A percentile compares a stretch with the other conserved stretches of the same genome.
These are phyloP conservation scores for Ramichloridium luteum DNA, from an alignment of 2,329 filamentous ascomycete genomes.

Conservation along the genomic window DNA sequence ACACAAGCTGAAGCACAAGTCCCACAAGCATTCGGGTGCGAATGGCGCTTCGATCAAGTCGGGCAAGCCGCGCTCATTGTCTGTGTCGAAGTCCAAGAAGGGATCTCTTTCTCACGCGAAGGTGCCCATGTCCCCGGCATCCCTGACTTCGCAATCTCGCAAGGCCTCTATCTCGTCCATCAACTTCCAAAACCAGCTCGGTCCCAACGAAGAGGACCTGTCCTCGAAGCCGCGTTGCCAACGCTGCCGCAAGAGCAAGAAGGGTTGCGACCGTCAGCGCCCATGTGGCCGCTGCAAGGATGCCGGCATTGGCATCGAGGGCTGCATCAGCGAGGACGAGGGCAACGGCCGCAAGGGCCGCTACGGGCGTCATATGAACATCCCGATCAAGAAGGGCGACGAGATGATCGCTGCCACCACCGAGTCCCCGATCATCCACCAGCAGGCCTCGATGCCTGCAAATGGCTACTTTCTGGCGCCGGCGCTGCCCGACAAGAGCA, in stretches of 20 bases:
- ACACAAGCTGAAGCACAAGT: conserved; percentile 33
- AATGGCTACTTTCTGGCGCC: conserved; percentile 24
- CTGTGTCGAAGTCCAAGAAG: conserved; percentile 42
- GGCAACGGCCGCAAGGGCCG: conserved; percentile 93
- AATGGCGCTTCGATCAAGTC: conserved; percentile 25
- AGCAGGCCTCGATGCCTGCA: conserved; percentile 18
- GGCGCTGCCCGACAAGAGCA: conserved; percentile 44
- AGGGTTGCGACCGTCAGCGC: conserved; percentile 92
- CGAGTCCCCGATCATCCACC: conserved; percentile 8
- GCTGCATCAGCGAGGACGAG: conserved; percentile 95
- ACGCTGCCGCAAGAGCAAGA: conserved; percentile 98
- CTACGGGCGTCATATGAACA: conserved; percentile 62
- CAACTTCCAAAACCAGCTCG: conserved; percentile 48
- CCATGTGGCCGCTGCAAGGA: conserved; percentile 93
- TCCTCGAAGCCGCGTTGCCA: conserved; percentile 96
- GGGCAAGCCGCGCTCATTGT: conserved; percentile 31
- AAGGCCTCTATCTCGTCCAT: conserved; percentile 56
- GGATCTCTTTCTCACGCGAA: conserved; percentile 22
- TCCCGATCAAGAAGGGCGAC: conserved; percentile 47
- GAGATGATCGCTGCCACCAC: conserved; percentile 11
- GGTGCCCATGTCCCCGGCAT: conserved; percentile 43
- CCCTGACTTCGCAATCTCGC: conserved; percentile 55
- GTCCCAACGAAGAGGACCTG: conserved; percentile 71
- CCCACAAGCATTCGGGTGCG: conserved; percentile 20
- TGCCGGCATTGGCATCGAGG: conserved; percentile 82